Percentiles rank a stretch among this genome's conserved stretches.
Evolutionary conservation across 768 basidiomycete species (phyloP).

Genomic region (Psilocybe subaeruginosa): DNA sequence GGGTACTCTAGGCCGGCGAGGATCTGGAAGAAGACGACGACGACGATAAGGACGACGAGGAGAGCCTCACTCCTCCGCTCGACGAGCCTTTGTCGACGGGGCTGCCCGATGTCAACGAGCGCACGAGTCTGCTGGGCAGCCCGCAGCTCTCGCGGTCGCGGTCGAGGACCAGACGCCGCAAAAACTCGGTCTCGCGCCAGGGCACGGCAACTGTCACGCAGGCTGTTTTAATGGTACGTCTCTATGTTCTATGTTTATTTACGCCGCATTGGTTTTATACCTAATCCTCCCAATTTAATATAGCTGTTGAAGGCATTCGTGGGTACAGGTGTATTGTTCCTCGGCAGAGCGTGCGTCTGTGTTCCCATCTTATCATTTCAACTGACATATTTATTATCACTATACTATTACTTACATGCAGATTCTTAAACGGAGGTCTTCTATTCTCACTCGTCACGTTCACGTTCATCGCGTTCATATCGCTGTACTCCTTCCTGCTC

Average conservation of each 20-base stretch:
- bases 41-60: constrained; percentile 72
- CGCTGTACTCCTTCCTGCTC: constrained; percentile 91
- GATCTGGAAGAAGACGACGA: constrained; percentile 90
- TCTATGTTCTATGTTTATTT: neutral
- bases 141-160: constrained; percentile 28
- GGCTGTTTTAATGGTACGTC: constrained; percentile 87
- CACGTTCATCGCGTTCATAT: constrained; percentile 80
- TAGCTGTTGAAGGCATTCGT: constrained; percentile 93
- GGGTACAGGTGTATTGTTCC: constrained; percentile 93
- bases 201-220: constrained; percentile 92
- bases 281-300: neutral
- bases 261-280: neutral
- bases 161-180: constrained; percentile 55
- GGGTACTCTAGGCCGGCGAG: constrained; percentile 73
- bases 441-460: constrained; percentile 85
- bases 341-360: constrained; percentile 83
- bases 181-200: constrained; percentile 58
- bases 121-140: constrained; percentile 54
- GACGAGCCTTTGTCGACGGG: constrained; percentile 13
- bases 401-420: constrained; percentile 36
- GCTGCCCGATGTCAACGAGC: constrained; percentile 43
- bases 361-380: no score
- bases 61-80: constrained; percentile 18
- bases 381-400: no score
- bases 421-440: constrained; percentile 95